A percentile compares a stretch with the other conserved stretches of the same genome.
These are phyloP conservation scores for Verticillium albo-atrum DNA, from an alignment of 2,329 filamentous ascomycete genomes.

Conservation along the genomic window DNA sequence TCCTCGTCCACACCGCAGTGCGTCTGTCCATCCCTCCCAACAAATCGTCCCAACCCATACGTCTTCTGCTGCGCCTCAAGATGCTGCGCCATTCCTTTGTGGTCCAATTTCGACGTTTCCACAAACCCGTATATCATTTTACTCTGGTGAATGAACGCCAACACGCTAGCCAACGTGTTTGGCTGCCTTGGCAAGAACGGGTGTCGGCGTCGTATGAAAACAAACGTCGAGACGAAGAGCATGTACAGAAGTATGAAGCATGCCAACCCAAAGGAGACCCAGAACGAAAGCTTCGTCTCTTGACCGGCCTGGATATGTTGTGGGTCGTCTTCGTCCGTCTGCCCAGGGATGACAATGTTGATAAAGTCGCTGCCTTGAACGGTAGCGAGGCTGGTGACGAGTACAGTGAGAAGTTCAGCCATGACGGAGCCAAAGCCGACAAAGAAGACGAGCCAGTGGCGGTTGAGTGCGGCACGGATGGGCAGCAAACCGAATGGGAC, in stretches of 20 bases:
- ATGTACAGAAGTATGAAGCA: constrained; percentile 64
- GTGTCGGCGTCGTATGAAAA: constrained; percentile 58
- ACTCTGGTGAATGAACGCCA: constrained; percentile 75
- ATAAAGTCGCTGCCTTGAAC: constrained; percentile 61
- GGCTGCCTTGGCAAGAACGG: constrained; percentile 75
- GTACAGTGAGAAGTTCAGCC: constrained; percentile 68
- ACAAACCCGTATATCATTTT: constrained; percentile 77
- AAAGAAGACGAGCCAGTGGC: constrained; percentile 60
- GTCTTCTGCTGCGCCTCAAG: constrained; percentile 58
- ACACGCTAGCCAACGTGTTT: constrained; percentile 70
- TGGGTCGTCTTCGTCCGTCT: not conserved
- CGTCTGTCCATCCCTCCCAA: constrained; percentile 64
- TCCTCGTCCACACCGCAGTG: constrained; percentile 79
- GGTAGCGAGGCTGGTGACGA: constrained; percentile 60
- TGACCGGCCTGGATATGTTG: constrained; percentile 41
- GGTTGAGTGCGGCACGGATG: constrained; percentile 56
- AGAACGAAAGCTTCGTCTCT: constrained; percentile 61
- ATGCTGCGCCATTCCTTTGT: constrained; percentile 55
- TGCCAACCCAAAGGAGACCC: constrained; percentile 58
- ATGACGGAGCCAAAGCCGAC: constrained; percentile 69
- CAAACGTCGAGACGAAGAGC: constrained; percentile 50
- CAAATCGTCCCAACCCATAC: constrained; percentile 76
- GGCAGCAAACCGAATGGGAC: constrained; percentile 65
- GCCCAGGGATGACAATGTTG: constrained; percentile 16
- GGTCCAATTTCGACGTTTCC: constrained; percentile 59